Percentiles rank a stretch among this genome's conserved stretches.
Evolutionary conservation across 1,284 basidiomycete genomes (phyloP).

Genomic region (Cryptococcus neoformans): DNA sequence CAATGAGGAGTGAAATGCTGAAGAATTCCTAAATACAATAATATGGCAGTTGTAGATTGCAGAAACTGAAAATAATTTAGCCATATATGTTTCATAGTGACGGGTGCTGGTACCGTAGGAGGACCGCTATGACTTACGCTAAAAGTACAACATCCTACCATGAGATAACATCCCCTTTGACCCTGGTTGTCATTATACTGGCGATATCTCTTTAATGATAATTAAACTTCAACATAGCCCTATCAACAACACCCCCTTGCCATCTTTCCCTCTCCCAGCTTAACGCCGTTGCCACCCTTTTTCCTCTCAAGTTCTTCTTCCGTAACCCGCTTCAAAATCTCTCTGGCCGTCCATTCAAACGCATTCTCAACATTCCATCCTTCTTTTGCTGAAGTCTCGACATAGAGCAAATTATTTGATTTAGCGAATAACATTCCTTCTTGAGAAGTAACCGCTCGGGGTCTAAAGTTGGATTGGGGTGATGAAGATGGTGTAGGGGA

Average conservation of each 20-base stretch:
- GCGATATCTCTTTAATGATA: too few species aligned
- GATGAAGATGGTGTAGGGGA: conserved; percentile 3
- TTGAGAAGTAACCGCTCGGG: conserved; percentile 26
- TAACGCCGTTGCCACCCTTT: not conserved
- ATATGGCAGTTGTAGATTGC: too few species aligned
- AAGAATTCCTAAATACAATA: too few species aligned
- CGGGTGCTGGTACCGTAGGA: too few species aligned
- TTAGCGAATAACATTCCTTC: conserved; percentile 42
- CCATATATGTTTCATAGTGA: too few species aligned
- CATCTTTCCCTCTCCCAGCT: not conserved
- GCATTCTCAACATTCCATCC: conserved; percentile 45
- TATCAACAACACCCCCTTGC: not conserved
- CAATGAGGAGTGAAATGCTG: too few species aligned
- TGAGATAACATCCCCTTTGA: too few species aligned
- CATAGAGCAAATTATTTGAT: conserved; percentile 39
- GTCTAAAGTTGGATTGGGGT: conserved; percentile 12
- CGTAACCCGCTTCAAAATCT: conserved; percentile 5
- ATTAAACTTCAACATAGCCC: too few species aligned
- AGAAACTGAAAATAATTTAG: too few species aligned
- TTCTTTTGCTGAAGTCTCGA: conserved; percentile 45
- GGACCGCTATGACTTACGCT: too few species aligned
- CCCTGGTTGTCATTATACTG: not conserved
- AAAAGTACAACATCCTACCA: too few species aligned
- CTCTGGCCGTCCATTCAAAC: conserved; percentile 44
- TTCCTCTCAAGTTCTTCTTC: too few species aligned